Evolutionary conservation across 2,329 filamentous ascomycete species (phyloP).

Genomic region (Fusarium euwallaceae): DNA sequence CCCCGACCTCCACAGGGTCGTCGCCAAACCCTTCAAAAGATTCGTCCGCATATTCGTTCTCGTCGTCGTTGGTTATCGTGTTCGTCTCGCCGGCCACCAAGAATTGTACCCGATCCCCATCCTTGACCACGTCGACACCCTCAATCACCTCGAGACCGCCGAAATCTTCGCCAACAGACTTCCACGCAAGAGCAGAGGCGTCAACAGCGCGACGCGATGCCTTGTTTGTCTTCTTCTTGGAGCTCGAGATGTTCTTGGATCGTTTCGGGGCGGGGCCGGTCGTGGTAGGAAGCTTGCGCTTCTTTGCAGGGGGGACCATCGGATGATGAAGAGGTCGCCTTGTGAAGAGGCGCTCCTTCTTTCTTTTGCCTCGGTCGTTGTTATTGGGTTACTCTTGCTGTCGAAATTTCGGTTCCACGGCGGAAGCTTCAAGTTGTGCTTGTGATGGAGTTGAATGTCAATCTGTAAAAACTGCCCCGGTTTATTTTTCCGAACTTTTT

Average conservation of each 20-base stretch:
- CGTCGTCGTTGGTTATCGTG: constrained; percentile 47
- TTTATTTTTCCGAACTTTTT: constrained; percentile 38
- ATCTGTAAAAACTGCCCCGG: constrained; percentile 27
- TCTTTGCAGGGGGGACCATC: constrained; percentile 53
- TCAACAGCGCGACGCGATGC: constrained; percentile 53
- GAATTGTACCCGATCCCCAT: constrained; percentile 71
- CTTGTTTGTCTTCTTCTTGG: constrained; percentile 44
- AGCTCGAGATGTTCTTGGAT: constrained; percentile 48
- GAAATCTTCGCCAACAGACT: constrained; percentile 92
- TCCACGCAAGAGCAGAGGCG: constrained; percentile 67
- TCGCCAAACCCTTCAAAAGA: constrained; percentile 78
- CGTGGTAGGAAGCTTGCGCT: constrained; percentile 55
- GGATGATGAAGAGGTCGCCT: constrained; percentile 16
- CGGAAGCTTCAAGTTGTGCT: constrained; percentile 2
- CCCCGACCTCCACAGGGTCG: constrained; percentile 50
- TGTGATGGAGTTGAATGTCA: constrained; percentile 21
- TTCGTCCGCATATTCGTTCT: constrained; percentile 57
- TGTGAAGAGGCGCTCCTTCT: constrained; percentile 6
- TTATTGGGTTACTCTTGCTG: neutral
- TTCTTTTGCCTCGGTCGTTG: neutral
- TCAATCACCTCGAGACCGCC: constrained; percentile 93
- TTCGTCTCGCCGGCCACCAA: constrained; percentile 59
- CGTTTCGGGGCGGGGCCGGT: constrained; percentile 54
- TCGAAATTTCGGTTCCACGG: constrained; percentile 5
- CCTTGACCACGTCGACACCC: constrained; percentile 85